Conservation (phyloP, 2,329 filamentous ascomycete genomes). For the Myotisia sp. region DNA sequence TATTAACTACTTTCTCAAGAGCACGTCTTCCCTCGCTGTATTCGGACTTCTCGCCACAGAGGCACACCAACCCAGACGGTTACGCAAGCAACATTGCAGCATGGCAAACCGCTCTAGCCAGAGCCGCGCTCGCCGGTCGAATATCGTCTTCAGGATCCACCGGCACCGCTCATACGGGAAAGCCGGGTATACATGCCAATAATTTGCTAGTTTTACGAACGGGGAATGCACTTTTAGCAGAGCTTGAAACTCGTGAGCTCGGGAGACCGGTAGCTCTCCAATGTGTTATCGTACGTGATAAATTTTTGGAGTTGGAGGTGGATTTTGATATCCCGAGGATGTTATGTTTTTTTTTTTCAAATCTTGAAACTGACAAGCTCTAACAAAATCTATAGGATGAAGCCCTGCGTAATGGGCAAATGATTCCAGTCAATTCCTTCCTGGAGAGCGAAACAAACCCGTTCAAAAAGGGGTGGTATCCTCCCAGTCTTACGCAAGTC, state of each 20-base stretch:
- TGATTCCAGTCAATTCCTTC: constrained; percentile 60
- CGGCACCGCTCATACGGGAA: constrained; percentile 2
- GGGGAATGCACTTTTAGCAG: constrained; percentile 50
- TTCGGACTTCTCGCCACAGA: constrained; percentile 67
- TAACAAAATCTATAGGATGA: constrained; percentile 39
- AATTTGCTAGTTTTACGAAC: constrained; percentile 39
- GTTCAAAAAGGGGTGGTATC: constrained; percentile 54
- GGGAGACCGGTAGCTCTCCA: constrained; percentile 70
- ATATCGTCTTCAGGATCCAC: constrained; percentile 28
- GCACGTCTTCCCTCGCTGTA: constrained; percentile 67
- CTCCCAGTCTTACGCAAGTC: constrained; percentile 51
- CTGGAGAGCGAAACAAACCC: constrained; percentile 52
- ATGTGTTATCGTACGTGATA: constrained; percentile 51
- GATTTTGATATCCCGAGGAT: background rate
- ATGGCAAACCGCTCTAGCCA: constrained; percentile 62
- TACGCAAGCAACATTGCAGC: constrained; percentile 66
- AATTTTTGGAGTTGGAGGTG: no score
- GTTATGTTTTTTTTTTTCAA: background rate
- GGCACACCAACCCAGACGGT: constrained; percentile 67
- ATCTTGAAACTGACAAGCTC: background rate
- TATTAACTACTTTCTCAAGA: constrained; percentile 4
- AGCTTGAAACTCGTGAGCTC: constrained; percentile 61
- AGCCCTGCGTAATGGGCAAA: constrained; percentile 51
- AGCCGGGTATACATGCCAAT: constrained; percentile 17
- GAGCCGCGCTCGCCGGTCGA: constrained; percentile 51